A percentile compares a stretch with the other conserved stretches of the same genome.
Conservation (phyloP, 805 yeast genomes). For the Metschnikowia similis region DNA sequence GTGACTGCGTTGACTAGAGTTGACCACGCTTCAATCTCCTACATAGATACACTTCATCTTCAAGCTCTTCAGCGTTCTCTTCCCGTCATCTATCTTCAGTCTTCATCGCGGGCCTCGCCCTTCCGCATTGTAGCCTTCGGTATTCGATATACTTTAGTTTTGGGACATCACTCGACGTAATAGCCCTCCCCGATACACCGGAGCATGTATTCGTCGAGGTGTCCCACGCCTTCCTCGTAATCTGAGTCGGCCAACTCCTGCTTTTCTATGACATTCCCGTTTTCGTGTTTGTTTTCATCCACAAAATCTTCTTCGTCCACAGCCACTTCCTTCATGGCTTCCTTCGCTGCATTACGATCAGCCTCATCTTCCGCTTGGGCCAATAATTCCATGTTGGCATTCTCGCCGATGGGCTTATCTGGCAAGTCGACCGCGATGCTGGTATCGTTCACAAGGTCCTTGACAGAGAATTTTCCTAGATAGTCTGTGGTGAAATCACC, state of each 20-base stretch:
- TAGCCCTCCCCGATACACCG: slow-evolving; percentile 81
- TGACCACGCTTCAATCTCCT: neutral
- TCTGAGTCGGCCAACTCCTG: slow-evolving; percentile 31
- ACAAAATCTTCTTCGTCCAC: slow-evolving; percentile 83
- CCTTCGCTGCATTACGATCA: slow-evolving; percentile 82
- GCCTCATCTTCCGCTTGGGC: slow-evolving; percentile 96
- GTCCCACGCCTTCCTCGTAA: slow-evolving; percentile 65
- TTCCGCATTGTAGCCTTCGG: too few relatives aligned
- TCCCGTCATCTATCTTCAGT: too few relatives aligned
- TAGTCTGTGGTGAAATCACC: slow-evolving; percentile 98
- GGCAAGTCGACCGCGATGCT: slow-evolving; percentile 33
- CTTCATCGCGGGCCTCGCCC: too few relatives aligned
- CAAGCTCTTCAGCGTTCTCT: neutral
- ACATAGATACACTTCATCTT: neutral
- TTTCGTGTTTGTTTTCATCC: slow-evolving; percentile 39
- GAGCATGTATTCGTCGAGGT: slow-evolving; percentile 95
- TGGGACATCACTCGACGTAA: slow-evolving; percentile 33
- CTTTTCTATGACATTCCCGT: slow-evolving; percentile 21
- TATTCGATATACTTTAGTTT: neutral
- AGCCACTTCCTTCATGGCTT: slow-evolving; percentile 81
- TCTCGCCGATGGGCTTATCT: slow-evolving; percentile 39
- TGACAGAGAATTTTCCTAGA: slow-evolving; percentile 79
- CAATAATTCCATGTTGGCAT: slow-evolving; percentile 49
- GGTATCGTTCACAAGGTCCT: slow-evolving; percentile 73
- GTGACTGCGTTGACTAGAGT: neutral